These are phyloP conservation scores for Dissophora ornata DNA, from an alignment of 192 early-diverging fungal species.

Conservation along the genomic window DNA sequence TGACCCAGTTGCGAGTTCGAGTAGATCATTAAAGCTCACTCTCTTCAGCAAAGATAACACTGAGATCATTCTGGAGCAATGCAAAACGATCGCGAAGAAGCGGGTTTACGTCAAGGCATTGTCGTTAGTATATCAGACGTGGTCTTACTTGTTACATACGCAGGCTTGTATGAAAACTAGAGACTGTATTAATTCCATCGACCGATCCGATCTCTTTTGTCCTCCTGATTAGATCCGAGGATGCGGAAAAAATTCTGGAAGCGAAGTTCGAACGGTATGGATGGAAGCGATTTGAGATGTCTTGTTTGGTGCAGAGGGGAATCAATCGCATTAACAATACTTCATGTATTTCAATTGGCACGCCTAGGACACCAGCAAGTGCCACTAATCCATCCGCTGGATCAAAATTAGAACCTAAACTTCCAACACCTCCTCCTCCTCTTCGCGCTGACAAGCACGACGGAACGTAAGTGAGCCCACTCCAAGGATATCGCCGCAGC, in stretches of 20 bases:
- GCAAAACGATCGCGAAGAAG: constrained; percentile 4
- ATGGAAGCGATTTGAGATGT: neutral
- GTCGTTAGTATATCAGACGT: no score
- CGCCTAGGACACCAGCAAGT: neutral
- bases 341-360: neutral
- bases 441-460: neutral
- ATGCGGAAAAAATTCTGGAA: constrained; percentile 1
- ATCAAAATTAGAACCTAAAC: no score
- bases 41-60: neutral
- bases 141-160: no score
- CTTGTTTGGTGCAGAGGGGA: neutral
- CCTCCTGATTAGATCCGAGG: constrained; percentile 6
- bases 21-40: constrained; percentile 6
- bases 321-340: neutral
- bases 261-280: neutral
- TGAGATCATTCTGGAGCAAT: constrained; percentile 4
- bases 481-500: no score
- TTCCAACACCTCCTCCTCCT: no score
- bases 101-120: neutral
- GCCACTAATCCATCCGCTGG: no score
- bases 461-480: no score
- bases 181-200: no score
- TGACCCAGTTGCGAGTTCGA: constrained; percentile 14
- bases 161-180: no score
- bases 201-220: neutral